These are phyloP conservation scores for Arabis hirsuta DNA, from an alignment of 345 rosid species.

Conservation along the genomic window DNA sequence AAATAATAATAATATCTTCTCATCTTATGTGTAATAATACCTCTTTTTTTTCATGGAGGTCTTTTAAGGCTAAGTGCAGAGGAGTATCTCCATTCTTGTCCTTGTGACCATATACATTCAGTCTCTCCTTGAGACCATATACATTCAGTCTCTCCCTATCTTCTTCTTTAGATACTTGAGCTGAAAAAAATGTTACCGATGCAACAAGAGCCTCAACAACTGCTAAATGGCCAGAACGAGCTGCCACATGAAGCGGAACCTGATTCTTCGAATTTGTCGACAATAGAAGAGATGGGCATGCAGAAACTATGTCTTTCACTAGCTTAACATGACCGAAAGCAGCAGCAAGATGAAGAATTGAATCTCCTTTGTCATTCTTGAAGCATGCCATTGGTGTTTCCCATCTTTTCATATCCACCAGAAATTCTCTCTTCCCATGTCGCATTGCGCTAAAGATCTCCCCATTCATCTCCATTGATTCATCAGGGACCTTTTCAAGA, in stretches of 20 bases:
- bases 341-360: background rate
- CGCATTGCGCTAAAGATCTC: background rate
- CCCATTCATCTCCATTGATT: background rate
- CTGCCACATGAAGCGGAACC: conserved; percentile 28
- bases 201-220: background rate
- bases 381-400: background rate
- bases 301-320: background rate
- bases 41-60: background rate
- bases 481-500: background rate
- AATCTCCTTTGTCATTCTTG: background rate
- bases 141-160: background rate
- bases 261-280: background rate
- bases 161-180: background rate
- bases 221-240: background rate
- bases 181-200: background rate
- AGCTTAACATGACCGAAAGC: background rate
- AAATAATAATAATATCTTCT: too few species aligned
- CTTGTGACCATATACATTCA: background rate
- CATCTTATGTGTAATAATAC: background rate
- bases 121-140: background rate
- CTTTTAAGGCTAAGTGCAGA: background rate
- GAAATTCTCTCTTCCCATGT: background rate
- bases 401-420: background rate
- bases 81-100: background rate
- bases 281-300: background rate